Percentiles rank a stretch among this genome's conserved stretches.
phyloP scores from a whole-genome alignment of 345 rosid genomes.

The Brassica rapa region DNA sequence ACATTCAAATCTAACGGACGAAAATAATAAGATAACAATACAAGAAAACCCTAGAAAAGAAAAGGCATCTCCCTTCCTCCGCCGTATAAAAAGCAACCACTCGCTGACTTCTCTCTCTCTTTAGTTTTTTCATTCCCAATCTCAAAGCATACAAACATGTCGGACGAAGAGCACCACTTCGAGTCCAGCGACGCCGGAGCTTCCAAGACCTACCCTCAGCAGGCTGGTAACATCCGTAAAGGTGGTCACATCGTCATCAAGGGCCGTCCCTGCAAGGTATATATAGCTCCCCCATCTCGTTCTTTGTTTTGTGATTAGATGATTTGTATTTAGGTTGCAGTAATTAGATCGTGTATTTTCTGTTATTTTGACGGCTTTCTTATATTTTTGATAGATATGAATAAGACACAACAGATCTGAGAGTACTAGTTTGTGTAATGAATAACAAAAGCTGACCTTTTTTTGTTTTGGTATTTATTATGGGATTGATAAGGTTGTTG shows the following conservation, averaged over 20 bases:
- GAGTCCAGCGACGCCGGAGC: constrained; percentile 48
- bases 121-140: not conserved
- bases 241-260: constrained; percentile 48
- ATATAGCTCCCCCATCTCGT: not conserved
- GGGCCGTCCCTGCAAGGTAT: constrained; percentile 48
- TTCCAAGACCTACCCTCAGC: constrained; percentile 47
- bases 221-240: constrained; percentile 48
- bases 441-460: not conserved
- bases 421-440: not conserved
- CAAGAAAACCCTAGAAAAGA: constrained; percentile 26
- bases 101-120: constrained; percentile 18
- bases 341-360: constrained; percentile 7
- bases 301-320: not conserved
- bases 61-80: not conserved
- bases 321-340: not conserved
- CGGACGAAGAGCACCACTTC: constrained; percentile 51
- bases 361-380: no score
- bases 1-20: constrained; percentile 26
- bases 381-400: not conserved
- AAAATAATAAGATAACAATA: constrained; percentile 18
- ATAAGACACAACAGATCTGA: not conserved
- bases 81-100: constrained; percentile 25
- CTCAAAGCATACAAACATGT: constrained; percentile 21
- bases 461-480: not conserved
- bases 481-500: constrained; percentile 60